Evolutionary conservation across 305 asterid species (phyloP).

Genomic region (Fraxinus floribunda): DNA sequence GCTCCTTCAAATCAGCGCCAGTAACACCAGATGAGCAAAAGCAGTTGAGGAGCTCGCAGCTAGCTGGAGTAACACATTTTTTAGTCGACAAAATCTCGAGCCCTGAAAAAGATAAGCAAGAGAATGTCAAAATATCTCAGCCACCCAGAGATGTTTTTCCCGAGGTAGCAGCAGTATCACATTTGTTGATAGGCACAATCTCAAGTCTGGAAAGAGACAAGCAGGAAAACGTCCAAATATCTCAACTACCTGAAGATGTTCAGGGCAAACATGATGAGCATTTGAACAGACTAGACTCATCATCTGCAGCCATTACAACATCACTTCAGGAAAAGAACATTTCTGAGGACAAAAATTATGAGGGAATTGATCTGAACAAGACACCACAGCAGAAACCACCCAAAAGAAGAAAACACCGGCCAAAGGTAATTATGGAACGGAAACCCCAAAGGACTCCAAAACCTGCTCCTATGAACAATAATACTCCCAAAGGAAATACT

Average conservation of each 20-base stretch:
- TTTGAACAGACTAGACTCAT: constrained; percentile 28
- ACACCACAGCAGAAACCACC: constrained; percentile 69
- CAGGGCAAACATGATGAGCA: constrained; percentile 33
- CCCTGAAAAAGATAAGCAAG: constrained; percentile 38
- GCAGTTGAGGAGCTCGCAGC: constrained; percentile 38
- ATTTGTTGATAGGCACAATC: constrained; percentile 26
- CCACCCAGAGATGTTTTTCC: constrained; percentile 27
- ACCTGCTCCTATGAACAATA: constrained; percentile 35
- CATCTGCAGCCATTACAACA: constrained; percentile 32
- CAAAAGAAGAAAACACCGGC: constrained; percentile 77
- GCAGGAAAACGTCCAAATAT: constrained; percentile 29
- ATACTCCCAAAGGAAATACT: constrained; percentile 38
- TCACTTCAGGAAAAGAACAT: constrained; percentile 31
- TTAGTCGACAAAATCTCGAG: constrained; percentile 28
- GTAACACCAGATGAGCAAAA: constrained; percentile 57
- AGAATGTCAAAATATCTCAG: constrained; percentile 27
- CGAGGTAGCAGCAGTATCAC: background rate
- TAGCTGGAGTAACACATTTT: constrained; percentile 34
- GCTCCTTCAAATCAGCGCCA: constrained; percentile 47
- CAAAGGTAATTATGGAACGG: constrained; percentile 80
- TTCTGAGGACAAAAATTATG: constrained; percentile 36
- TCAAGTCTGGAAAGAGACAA: constrained; percentile 34
- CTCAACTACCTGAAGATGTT: constrained; percentile 32
- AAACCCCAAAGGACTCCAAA: constrained; percentile 62
- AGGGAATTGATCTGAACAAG: constrained; percentile 64